A percentile compares a stretch with the other conserved stretches of the same genome.
These are phyloP conservation scores for Nigrospora sphaerica DNA, from an alignment of 2,329 filamentous ascomycete genomes.

Conservation along the genomic window DNA sequence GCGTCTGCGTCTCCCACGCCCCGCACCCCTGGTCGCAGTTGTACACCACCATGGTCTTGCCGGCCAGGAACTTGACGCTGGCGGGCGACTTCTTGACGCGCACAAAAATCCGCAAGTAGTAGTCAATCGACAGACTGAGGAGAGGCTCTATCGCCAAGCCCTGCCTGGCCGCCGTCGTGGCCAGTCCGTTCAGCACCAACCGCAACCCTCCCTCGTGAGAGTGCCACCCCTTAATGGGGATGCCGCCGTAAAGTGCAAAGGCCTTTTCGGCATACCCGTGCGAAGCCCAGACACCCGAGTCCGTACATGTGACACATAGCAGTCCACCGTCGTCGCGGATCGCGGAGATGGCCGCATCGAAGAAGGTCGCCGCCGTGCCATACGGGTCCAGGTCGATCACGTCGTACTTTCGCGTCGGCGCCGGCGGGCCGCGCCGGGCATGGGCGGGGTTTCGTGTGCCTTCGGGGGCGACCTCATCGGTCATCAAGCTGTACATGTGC, in stretches of 20 bases:
- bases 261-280: slow-evolving; percentile 92
- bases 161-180: slow-evolving; percentile 74
- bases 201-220: slow-evolving; percentile 87
- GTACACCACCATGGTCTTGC: slow-evolving; percentile 90
- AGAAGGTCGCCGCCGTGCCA: slow-evolving; percentile 84
- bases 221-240: slow-evolving; percentile 75
- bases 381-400: slow-evolving; percentile 97
- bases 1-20: slow-evolving; percentile 77
- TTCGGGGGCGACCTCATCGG: slow-evolving; percentile 40
- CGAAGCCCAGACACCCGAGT: slow-evolving; percentile 91
- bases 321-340: slow-evolving; percentile 79
- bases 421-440: slow-evolving; percentile 26
- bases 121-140: slow-evolving; percentile 90
- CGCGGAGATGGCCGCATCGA: slow-evolving; percentile 84
- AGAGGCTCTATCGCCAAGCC: slow-evolving; percentile 85
- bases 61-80: slow-evolving; percentile 82
- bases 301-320: slow-evolving; percentile 92
- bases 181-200: slow-evolving; percentile 76
- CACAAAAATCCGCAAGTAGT: slow-evolving; percentile 87
- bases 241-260: slow-evolving; percentile 86
- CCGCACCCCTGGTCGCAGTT: slow-evolving; percentile 87
- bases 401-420: slow-evolving; percentile 62
- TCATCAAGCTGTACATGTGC: slow-evolving; percentile 78
- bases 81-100: slow-evolving; percentile 71
- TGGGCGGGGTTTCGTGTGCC: slow-evolving; percentile 28